Conservation (phyloP, 805 yeast genomes). For the Candida pini region DNA sequence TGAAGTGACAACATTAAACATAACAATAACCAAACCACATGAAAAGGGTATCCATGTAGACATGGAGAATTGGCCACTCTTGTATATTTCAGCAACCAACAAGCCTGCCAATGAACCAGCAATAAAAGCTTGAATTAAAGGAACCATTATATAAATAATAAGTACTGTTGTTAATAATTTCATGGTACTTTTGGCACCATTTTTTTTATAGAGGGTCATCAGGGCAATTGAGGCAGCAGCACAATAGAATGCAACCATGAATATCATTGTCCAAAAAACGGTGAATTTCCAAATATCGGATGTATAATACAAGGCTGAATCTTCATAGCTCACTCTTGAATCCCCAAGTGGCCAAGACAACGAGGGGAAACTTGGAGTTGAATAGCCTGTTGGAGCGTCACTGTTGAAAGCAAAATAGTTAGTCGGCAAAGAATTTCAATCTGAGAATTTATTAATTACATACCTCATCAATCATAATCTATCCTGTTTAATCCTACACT, state of each 20-base stretch:
- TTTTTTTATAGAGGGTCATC: conserved; percentile 38
- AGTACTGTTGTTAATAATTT: conserved; percentile 36
- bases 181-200: conserved; percentile 6
- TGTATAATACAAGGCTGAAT: conserved; percentile 61
- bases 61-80: conserved; percentile 78
- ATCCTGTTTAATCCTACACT: too few species aligned
- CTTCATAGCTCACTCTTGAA: conserved; percentile 28
- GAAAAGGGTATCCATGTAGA: conserved; percentile 93
- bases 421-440: too few species aligned
- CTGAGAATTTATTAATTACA: too few species aligned
- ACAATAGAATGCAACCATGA: conserved; percentile 56
- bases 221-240: conserved; percentile 62
- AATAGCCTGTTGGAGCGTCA: conserved; percentile 70
- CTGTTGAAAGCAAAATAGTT: not conserved
- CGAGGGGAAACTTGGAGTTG: conserved; percentile 75
- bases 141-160: conserved; percentile 43
- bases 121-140: conserved; percentile 58
- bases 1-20: conserved; percentile 61
- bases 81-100: conserved; percentile 66
- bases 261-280: conserved; percentile 70
- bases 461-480: too few species aligned
- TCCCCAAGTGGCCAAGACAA: conserved; percentile 60
- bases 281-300: conserved; percentile 81
- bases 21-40: conserved; percentile 64
- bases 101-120: conserved; percentile 78